Percentiles rank a stretch among this genome's conserved stretches.
These are phyloP conservation scores for Fusarium kyushuense DNA, from an alignment of 2,329 filamentous ascomycete species.

Conservation along the genomic window DNA sequence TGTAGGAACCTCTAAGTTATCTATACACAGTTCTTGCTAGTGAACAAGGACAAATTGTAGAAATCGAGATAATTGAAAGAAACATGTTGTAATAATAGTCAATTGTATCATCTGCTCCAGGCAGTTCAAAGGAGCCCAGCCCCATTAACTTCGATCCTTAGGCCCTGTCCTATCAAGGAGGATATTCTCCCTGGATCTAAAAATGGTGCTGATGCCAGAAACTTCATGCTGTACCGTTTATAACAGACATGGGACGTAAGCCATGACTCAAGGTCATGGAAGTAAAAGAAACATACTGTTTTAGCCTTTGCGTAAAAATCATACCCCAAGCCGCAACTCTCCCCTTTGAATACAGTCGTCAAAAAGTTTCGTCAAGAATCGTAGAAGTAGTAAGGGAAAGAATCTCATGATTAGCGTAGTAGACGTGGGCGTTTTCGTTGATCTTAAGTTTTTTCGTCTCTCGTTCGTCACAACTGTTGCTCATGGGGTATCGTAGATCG, in stretches of 20 bases:
- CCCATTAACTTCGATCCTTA: conserved; percentile 21
- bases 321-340: conserved; percentile 16
- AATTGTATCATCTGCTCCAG: conserved; percentile 43
- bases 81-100: conserved; percentile 5
- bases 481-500: conserved; percentile 32
- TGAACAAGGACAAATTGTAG: not conserved
- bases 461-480: conserved; percentile 30
- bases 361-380: conserved; percentile 41
- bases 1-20: not conserved
- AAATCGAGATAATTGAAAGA: not conserved
- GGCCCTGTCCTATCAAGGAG: conserved; percentile 12
- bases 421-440: conserved; percentile 20
- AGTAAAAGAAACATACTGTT: conserved; percentile 21
- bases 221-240: conserved; percentile 26
- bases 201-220: conserved; percentile 24
- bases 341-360: conserved; percentile 32
- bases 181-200: conserved; percentile 33
- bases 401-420: conserved; percentile 34
- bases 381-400: conserved; percentile 38
- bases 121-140: conserved; percentile 47
- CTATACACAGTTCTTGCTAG: not conserved
- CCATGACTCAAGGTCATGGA: conserved; percentile 29
- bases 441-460: conserved; percentile 29
- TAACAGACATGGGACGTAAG: conserved; percentile 25
- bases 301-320: conserved; percentile 31